These are phyloP conservation scores for Agaricus subrufescens DNA, from an alignment of 768 basidiomycete species.

Conservation along the genomic window DNA sequence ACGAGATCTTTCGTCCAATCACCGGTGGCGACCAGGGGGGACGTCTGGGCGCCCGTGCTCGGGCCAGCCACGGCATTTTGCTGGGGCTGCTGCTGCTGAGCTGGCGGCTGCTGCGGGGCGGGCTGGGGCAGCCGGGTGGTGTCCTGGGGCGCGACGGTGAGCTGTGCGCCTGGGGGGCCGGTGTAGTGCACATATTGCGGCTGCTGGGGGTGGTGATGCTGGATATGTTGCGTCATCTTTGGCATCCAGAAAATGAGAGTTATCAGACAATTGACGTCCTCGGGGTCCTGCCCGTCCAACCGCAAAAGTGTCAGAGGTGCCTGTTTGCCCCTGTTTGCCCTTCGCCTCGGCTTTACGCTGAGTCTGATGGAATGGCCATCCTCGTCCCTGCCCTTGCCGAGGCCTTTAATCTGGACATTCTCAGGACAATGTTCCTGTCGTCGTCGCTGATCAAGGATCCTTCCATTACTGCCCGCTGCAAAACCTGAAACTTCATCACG, in stretches of 20 bases:
- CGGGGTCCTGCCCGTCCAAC: conserved; percentile 27
- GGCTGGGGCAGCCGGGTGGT: conserved; percentile 26
- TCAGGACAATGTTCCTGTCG: too few relatives aligned
- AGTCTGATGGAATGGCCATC: too few relatives aligned
- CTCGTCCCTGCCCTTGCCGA: conserved; percentile 5
- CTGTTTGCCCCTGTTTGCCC: conserved; percentile 13
- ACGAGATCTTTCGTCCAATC: conserved; percentile 88
- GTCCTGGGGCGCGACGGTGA: conserved; percentile 17
- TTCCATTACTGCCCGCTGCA: not conserved
- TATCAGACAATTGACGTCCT: conserved; percentile 31
- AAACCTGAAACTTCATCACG: too few relatives aligned
- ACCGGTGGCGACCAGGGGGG: conserved; percentile 69
- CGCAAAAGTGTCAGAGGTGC: conserved; percentile 12
- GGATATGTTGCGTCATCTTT: conserved; percentile 43
- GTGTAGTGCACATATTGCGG: conserved; percentile 36
- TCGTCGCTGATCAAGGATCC: not conserved
- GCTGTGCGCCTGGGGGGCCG: conserved; percentile 22
- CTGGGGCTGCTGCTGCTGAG: conserved; percentile 12
- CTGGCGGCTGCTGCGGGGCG: conserved; percentile 18
- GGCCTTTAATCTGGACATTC: not conserved
- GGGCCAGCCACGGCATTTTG: conserved; percentile 17
- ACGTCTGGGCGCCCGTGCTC: conserved; percentile 1
- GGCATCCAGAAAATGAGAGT: conserved; percentile 19
- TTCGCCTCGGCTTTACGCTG: too few relatives aligned
- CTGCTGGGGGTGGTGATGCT: conserved; percentile 27